A percentile compares a stretch with the other conserved stretches of the same genome.
These are phyloP conservation scores for Megacollybia marginata DNA, from an alignment of 768 basidiomycete genomes.

Conservation along the genomic window DNA sequence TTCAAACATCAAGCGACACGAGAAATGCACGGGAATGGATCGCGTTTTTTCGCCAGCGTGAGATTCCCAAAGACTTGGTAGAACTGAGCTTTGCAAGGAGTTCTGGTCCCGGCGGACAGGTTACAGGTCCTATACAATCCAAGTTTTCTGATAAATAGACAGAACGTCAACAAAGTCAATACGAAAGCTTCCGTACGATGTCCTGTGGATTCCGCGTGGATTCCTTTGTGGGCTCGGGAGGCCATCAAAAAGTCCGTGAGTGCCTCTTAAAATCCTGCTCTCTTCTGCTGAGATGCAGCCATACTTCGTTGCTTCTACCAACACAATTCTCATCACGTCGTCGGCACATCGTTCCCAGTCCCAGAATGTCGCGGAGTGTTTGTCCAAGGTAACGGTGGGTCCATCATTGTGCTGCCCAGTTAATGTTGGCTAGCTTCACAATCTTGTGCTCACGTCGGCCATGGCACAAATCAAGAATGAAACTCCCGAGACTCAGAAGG, in stretches of 20 bases:
- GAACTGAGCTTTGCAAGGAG: slow-evolving; percentile 68
- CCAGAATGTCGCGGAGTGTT: slow-evolving; percentile 66
- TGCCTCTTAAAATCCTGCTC: slow-evolving; percentile 1
- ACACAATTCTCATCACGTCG: slow-evolving; percentile 64
- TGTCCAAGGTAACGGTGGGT: slow-evolving; percentile 47
- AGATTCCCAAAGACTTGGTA: slow-evolving; percentile 46
- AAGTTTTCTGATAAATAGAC: background rate
- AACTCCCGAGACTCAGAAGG: slow-evolving; percentile 47
- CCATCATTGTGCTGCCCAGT: background rate
- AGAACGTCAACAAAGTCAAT: slow-evolving; percentile 90
- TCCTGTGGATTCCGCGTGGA: slow-evolving; percentile 51
- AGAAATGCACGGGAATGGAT: slow-evolving; percentile 51
- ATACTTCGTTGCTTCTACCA: slow-evolving; percentile 58
- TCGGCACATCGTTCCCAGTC: slow-evolving; percentile 69
- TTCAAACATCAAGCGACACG: slow-evolving; percentile 33
- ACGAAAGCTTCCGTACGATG: slow-evolving; percentile 71
- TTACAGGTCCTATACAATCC: slow-evolving; percentile 13
- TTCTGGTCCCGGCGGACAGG: slow-evolving; percentile 84
- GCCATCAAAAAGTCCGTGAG: slow-evolving; percentile 43
- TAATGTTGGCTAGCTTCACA: slow-evolving; percentile 38
- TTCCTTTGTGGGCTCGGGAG: slow-evolving; percentile 58
- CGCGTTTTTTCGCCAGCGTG: slow-evolving; percentile 31
- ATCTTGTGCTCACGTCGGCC: slow-evolving; percentile 40
- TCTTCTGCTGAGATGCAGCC: slow-evolving; percentile 30
- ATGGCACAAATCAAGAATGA: slow-evolving; percentile 40